phyloP scores from a whole-genome alignment of 768 basidiomycete species.

The Symmetrospora coprosmae region DNA sequence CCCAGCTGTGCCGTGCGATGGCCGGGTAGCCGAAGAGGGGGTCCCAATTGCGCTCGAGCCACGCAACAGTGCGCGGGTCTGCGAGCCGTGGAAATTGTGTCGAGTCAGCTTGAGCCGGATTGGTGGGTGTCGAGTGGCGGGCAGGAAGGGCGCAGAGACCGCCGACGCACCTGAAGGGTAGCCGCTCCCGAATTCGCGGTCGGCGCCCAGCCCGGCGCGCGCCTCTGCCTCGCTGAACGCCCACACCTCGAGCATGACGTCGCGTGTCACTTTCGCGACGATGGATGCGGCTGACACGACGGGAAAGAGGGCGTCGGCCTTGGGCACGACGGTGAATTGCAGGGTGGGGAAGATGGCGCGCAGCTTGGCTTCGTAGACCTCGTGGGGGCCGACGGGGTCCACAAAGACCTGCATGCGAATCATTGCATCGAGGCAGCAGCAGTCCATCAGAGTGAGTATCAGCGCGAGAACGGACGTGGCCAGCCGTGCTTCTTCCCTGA shows the following conservation, averaged over 20 bases:
- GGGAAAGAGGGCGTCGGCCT: constrained; percentile 91
- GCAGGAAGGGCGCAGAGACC: background rate
- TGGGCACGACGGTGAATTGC: constrained; percentile 70
- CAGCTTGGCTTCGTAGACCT: constrained; percentile 70
- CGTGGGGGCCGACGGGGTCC: constrained; percentile 79
- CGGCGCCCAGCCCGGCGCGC: background rate
- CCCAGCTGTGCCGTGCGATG: constrained; percentile 86
- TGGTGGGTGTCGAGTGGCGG: background rate
- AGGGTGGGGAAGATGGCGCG: constrained; percentile 64
- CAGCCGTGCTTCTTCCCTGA: no score
- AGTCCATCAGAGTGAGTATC: background rate
- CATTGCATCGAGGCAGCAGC: background rate
- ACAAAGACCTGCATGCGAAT: constrained; percentile 59
- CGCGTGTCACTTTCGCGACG: constrained; percentile 93
- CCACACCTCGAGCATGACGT: constrained; percentile 79
- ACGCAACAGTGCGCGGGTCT: constrained; percentile 87
- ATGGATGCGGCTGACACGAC: constrained; percentile 95
- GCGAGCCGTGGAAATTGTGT: background rate
- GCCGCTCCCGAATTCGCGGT: constrained; percentile 53
- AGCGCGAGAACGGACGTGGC: background rate
- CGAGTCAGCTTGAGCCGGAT: background rate
- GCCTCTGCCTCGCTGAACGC: constrained; percentile 42
- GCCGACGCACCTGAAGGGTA: constrained; percentile 63
- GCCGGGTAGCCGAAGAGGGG: constrained; percentile 85
- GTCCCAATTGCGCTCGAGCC: constrained; percentile 61